These are phyloP conservation scores for Septoria linicola DNA, from an alignment of 2,329 filamentous ascomycete genomes.

Conservation along the genomic window DNA sequence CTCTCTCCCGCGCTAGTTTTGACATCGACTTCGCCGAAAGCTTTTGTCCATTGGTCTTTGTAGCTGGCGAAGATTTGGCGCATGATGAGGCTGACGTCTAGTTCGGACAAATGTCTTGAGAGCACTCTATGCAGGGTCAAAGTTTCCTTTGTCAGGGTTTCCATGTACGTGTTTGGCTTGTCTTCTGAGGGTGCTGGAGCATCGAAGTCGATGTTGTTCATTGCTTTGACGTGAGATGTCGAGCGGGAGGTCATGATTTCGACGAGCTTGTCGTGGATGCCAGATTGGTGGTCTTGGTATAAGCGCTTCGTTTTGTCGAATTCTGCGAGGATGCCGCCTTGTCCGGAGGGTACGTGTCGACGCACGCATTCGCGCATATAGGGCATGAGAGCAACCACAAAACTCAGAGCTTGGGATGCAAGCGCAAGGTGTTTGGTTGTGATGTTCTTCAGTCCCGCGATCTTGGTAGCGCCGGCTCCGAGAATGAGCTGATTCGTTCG, in stretches of 20 bases:
- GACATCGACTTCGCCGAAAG: conserved; percentile 64
- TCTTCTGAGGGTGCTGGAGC: conserved; percentile 31
- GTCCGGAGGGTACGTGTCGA: conserved; percentile 59
- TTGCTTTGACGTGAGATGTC: conserved; percentile 68
- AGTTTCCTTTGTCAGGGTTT: conserved; percentile 82
- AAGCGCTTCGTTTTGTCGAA: conserved; percentile 84
- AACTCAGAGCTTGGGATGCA: conserved; percentile 83
- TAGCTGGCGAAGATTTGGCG: conserved; percentile 79
- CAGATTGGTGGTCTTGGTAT: conserved; percentile 85
- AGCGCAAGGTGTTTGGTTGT: conserved; percentile 92
- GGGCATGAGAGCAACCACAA: conserved; percentile 81
- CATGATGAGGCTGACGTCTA: conserved; percentile 80
- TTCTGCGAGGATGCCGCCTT: conserved; percentile 64
- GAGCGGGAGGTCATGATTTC: conserved; percentile 87
- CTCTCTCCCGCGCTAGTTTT: conserved; percentile 67
- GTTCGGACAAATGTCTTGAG: conserved; percentile 75
- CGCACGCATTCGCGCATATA: conserved; percentile 90
- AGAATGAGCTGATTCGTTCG: conserved; percentile 95
- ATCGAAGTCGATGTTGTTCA: conserved; percentile 77
- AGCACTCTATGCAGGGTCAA: conserved; percentile 79
- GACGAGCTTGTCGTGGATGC: conserved; percentile 87
- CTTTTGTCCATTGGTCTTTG: conserved; percentile 71
- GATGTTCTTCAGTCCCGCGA: conserved; percentile 91
- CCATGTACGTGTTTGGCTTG: conserved; percentile 69
- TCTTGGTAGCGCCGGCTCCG: conserved; percentile 84